Evolutionary conservation across 257 asterid species (phyloP).

Genomic region (Solanum ahanhuiri): DNA sequence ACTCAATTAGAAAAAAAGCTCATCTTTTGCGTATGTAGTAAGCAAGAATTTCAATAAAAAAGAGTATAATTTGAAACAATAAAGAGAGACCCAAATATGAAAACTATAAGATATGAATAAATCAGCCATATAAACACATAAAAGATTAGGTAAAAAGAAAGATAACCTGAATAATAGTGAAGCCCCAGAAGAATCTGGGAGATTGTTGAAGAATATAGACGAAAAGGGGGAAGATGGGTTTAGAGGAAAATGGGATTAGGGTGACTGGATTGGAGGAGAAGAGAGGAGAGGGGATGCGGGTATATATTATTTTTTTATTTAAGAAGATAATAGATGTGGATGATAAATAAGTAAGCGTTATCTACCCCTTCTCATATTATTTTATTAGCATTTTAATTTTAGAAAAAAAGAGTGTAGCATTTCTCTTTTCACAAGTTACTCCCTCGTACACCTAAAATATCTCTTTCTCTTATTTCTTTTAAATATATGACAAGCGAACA

Average conservation of each 20-base stretch:
- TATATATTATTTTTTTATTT: neutral
- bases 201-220: neutral
- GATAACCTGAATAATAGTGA: neutral
- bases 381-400: neutral
- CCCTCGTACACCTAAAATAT: neutral
- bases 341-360: neutral
- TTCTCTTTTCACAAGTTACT: neutral
- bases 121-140: neutral
- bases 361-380: neutral
- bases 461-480: neutral
- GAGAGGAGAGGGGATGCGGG: neutral
- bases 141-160: neutral
- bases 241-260: neutral
- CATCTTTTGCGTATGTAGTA: neutral
- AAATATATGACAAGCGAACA: neutral
- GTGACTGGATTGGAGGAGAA: neutral
- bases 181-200: neutral
- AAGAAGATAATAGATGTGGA: neutral
- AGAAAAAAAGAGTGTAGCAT: neutral
- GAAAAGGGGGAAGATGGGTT: neutral
- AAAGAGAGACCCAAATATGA: neutral
- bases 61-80: neutral
- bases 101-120: neutral
- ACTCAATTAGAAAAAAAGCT: neutral
- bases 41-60: neutral